Percentiles rank a stretch among this genome's conserved stretches.
Conservation (phyloP, 441 rosid genomes). For the Capsella rubella region DNA sequence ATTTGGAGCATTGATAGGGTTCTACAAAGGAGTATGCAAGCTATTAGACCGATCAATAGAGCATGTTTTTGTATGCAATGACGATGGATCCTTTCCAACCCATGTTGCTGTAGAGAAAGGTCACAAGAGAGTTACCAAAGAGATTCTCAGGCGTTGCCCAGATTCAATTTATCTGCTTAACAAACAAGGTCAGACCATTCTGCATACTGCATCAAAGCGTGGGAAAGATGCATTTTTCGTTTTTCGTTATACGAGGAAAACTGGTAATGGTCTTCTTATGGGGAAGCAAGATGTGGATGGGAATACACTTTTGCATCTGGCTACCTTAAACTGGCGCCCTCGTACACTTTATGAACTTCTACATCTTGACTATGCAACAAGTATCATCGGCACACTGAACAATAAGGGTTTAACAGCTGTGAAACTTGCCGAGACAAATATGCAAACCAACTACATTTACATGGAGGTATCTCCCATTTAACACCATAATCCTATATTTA, state of each 20-base stretch:
- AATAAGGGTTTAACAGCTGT: background rate
- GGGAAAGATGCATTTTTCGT: background rate
- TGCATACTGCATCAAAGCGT: conserved; percentile 14
- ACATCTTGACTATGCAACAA: too few relatives aligned
- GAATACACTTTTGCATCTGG: conserved; percentile 27
- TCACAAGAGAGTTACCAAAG: background rate
- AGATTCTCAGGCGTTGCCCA: conserved; percentile 18
- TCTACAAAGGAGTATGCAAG: conserved; percentile 5
- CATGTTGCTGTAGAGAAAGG: conserved; percentile 19
- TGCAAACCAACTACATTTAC: conserved; percentile 6
- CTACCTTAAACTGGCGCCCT: conserved; percentile 14
- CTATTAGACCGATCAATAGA: background rate
- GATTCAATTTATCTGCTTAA: background rate
- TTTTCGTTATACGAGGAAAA: background rate
- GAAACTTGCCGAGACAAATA: background rate
- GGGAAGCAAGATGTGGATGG: conserved; percentile 29
- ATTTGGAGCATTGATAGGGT: conserved; percentile 2
- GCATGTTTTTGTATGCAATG: background rate
- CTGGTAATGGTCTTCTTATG: too few relatives aligned
- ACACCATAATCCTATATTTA: too few relatives aligned
- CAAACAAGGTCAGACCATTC: conserved; percentile 27
- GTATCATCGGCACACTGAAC: background rate
- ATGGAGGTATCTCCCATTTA: background rate
- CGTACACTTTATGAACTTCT: too few relatives aligned
- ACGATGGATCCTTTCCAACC: conserved; percentile 34